A percentile compares a stretch with the other conserved stretches of the same genome.
These are phyloP conservation scores for Dipodascus geniculatus DNA, from an alignment of 805 yeast genomes.

Conservation along the genomic window DNA sequence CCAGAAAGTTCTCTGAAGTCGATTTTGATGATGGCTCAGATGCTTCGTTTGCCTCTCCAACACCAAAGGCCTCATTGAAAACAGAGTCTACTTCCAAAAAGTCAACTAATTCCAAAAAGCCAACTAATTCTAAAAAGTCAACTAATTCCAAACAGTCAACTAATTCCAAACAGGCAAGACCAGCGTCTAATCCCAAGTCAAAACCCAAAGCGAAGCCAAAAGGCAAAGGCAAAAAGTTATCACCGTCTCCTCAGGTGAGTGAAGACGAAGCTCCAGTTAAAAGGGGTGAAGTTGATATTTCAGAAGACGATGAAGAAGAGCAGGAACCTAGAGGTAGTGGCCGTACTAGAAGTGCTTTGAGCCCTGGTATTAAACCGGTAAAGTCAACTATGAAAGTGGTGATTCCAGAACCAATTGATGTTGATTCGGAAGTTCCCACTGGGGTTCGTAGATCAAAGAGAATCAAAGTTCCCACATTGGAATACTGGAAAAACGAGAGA, in stretches of 20 bases:
- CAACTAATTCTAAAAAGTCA: neutral
- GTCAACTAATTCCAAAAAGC: neutral
- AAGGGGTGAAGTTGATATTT: neutral
- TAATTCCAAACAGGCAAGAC: neutral
- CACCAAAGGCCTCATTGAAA: too few relatives aligned
- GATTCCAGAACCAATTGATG: neutral
- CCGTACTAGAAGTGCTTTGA: neutral
- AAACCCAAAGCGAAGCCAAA: neutral
- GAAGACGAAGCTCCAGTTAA: neutral
- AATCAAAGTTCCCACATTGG: conserved; percentile 56
- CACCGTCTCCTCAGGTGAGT: too few relatives aligned
- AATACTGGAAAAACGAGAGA: conserved; percentile 76
- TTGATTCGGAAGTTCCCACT: neutral
- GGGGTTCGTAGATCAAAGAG: conserved; percentile 47
- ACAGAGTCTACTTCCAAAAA: neutral
- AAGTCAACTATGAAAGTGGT: neutral
- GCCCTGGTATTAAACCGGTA: neutral
- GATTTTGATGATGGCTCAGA: neutral
- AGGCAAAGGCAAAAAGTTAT: neutral
- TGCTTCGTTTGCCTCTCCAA: neutral
- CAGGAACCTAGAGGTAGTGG: neutral
- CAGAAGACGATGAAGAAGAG: neutral
- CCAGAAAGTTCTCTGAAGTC: neutral
- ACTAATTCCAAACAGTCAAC: neutral
- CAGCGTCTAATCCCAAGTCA: neutral